Base-by-base conservation (phyloP, 2,329 filamentous ascomycete genomes). In the Colletotrichum tropicale region DNA sequence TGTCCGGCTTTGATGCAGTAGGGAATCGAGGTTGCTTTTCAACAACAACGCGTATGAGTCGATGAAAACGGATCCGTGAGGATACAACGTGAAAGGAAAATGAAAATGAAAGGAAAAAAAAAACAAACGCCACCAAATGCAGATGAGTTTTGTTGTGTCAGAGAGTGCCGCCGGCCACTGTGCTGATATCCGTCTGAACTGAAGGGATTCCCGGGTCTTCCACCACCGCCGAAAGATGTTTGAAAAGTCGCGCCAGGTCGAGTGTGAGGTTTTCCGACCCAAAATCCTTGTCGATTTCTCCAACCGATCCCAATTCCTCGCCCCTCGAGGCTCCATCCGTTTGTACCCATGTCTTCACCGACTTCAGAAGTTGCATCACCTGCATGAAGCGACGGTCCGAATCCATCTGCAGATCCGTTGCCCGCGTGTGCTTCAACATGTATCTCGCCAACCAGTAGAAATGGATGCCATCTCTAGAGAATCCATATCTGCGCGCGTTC, bases 391-490 rank as follows among this genome's bases (percentile, higher is more conserved):
- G 89, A 72, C 88, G 83, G 78, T 94, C 92, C n/a, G 91, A 85
- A 16, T 88, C 83, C 79, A 90, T 84, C 58, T 89, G 86, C 80
- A 91, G 87, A 78, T 93, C 90, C 34, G 87, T 83, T 15, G 86
- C 81, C 30, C 88, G 85, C 21, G 89, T 90, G 76, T 91, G 90
- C 81, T 92, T 91, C 70, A 95, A 84, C 80, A 94, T 88, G 79
- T 91, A 89, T 76, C 90, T 93, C 18, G 92, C 93, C 56, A 95
- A 87, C 88, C 92, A 95, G 85, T 93, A 95, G 82, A 93, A 95
- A 79, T 94, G 93, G 16, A 94, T 90, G 3, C 90, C 93, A 79
- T 95, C 93, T 66, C 93, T 87, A 70, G 91, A 94, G 82, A 95
- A 95, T 1, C 94, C 93, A 78, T 92, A 89, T 18, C 93, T 91